Percentiles rank a stretch among this genome's conserved stretches.
These are phyloP conservation scores for Tinospora cordifolia DNA, from an alignment of 164 flowering plant species.

Conservation along the genomic window DNA sequence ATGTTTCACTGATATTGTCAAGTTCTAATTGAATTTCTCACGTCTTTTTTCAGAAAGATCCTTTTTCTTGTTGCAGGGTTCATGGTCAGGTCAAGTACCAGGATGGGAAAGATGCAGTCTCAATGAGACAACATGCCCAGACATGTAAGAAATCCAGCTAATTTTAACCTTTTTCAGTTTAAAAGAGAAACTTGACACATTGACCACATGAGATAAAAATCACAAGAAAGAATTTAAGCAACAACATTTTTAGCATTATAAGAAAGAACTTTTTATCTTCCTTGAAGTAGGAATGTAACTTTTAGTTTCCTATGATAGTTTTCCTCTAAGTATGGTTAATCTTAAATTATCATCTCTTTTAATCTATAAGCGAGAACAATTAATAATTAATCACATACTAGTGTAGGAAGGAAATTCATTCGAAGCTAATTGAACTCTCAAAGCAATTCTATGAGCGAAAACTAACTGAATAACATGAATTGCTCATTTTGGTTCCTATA, in stretches of 20 bases:
- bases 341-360: too few relatives aligned
- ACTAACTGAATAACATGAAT: not conserved
- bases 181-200: not conserved
- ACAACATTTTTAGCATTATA: not conserved
- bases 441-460: not conserved
- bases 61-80: slow-evolving; percentile 36
- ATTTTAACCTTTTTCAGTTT: not conserved
- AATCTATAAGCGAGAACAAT: too few relatives aligned
- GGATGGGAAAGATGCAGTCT: slow-evolving; percentile 60
- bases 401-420: too few relatives aligned
- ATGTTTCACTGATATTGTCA: not conserved
- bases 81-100: slow-evolving; percentile 55
- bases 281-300: not conserved
- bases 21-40: not conserved
- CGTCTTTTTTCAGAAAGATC: not conserved
- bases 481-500: slow-evolving; percentile 1
- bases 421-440: too few relatives aligned
- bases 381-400: too few relatives aligned
- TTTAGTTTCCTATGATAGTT: not conserved
- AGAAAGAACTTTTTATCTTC: not conserved
- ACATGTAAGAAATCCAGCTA: slow-evolving; percentile 41
- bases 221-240: not conserved
- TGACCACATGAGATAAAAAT: not conserved
- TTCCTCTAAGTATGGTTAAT: not conserved
- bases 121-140: slow-evolving; percentile 55